Base-by-base conservation (phyloP, 2,329 filamentous ascomycete genomes). In the Akanthomyces muscarius region DNA sequence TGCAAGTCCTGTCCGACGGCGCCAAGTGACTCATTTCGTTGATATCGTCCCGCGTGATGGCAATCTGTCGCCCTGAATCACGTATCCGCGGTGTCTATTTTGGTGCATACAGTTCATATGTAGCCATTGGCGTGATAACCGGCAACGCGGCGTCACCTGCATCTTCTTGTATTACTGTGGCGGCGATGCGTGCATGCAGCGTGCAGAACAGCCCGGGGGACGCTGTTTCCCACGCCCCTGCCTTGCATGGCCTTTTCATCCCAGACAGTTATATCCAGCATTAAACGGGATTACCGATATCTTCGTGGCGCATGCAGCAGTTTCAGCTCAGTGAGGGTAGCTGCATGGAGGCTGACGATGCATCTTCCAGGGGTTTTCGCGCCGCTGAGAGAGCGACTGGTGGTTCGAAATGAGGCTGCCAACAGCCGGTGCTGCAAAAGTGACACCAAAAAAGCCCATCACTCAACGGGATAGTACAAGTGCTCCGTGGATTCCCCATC, bases 141-240 rank as follows among this genome's bases (percentile, higher is more conserved):
- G 21, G 56, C 56, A 18, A 21, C 55, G 21, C 44, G 56, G 44
- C 33, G 47, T 48, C 44, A 28, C 13, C 8, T 56, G 53, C 41
- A 21, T 7, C 53, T 11, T 56, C 56, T 28, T 30, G 44, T 42
- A 41, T 30, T 18, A 30, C 44, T 23, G 44, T 58, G 44, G 56
- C 44, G 44, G 44, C 56, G 44, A 58, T 48, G 56, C 56, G 8
- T 58, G 45, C 44, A 58, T 50, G 56, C 45, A 13, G 56, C 56
- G 48, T 28, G 56, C 44, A 50, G 45, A 38, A 36, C 28, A 45
- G 28, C 45, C 55, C 13, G 42, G n/a, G 23, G 42, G 38, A 23
- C 47, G 18, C 10, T 23, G 36, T n/a, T 21, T 54, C n/a, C 50
- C 38, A 23, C 23, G 38, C 36, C 23, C n/a, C 16, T 45, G 38